Percentiles rank a stretch among this genome's conserved stretches.
Conservation (phyloP, 2,329 filamentous ascomycete genomes). For the Chaetomium sp. region DNA sequence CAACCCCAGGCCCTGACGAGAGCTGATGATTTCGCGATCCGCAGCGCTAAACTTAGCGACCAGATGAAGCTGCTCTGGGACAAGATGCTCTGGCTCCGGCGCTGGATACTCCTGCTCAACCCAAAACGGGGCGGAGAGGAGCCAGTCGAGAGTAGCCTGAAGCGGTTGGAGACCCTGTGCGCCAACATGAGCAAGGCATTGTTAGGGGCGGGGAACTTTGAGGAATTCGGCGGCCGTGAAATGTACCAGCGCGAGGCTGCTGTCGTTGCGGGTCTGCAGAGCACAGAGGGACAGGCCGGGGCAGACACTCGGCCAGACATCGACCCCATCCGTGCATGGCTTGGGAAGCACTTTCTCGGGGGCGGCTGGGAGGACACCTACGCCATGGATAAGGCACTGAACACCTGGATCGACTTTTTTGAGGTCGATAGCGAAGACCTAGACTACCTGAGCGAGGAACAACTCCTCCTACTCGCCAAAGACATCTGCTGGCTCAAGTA, state of each 20-base stretch:
- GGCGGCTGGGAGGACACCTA: slow-evolving; percentile 17
- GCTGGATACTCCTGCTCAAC: slow-evolving; percentile 15
- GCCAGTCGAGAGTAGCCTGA: neutral
- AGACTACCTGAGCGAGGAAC: neutral
- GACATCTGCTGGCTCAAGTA: slow-evolving; percentile 22
- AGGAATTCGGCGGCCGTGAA: slow-evolving; percentile 16
- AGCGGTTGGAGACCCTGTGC: slow-evolving; percentile 11
- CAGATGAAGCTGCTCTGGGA: slow-evolving; percentile 37
- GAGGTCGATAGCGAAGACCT: neutral
- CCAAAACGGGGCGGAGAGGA: neutral
- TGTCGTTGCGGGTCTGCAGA: slow-evolving; percentile 3
- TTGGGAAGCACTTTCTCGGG: neutral
- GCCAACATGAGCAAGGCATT: neutral
- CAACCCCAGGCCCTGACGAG: slow-evolving; percentile 25
- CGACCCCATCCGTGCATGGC: neutral
- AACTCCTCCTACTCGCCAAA: slow-evolving; percentile 14
- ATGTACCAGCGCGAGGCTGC: slow-evolving; percentile 15
- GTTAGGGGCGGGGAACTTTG: neutral
- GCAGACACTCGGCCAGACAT: neutral
- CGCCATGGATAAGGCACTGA: slow-evolving; percentile 14
- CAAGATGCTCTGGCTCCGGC: slow-evolving; percentile 29
- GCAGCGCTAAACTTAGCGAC: slow-evolving; percentile 12
- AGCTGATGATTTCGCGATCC: neutral
- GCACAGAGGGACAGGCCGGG: neutral
- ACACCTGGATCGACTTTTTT: slow-evolving; percentile 30